phyloP scores from a whole-genome alignment of 2,329 filamentous ascomycete species.

The Fusarium tjaetaba region DNA sequence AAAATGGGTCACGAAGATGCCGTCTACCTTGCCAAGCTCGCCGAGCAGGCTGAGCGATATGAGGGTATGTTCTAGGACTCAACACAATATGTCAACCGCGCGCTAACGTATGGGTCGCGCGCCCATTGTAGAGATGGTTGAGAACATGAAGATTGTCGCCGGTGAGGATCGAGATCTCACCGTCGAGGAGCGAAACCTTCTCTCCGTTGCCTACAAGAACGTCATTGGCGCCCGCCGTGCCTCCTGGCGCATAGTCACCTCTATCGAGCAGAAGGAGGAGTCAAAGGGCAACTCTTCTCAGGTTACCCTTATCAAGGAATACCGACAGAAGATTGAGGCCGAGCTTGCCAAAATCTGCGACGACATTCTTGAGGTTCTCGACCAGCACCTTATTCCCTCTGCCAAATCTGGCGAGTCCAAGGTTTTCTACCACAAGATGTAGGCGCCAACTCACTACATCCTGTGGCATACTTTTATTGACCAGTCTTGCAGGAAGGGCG shows the following conservation, averaged over 20 bases:
- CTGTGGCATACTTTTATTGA: conserved; percentile 68
- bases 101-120: conserved; percentile 57
- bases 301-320: conserved; percentile 92
- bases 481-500: conserved; percentile 80
- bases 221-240: conserved; percentile 98
- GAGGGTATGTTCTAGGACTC: conserved; percentile 73
- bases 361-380: conserved; percentile 95
- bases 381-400: conserved; percentile 93
- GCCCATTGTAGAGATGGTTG: conserved; percentile 90
- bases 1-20: conserved; percentile 99
- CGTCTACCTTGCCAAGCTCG: conserved; percentile 99
- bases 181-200: conserved; percentile 98
- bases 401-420: conserved; percentile 98
- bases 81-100: conserved; percentile 13
- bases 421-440: conserved; percentile 99
- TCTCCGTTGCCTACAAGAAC: conserved; percentile 99
- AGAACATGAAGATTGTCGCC: conserved; percentile 99
- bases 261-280: conserved; percentile 99
- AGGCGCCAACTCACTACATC: conserved; percentile 75
- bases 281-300: conserved; percentile 98
- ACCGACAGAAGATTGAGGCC: conserved; percentile 97
- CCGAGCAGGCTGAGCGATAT: conserved; percentile 99
- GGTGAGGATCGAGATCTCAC: conserved; percentile 83
- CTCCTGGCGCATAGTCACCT: conserved; percentile 99
- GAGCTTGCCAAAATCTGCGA: conserved; percentile 99